These are phyloP conservation scores for Aspergillus sp. DNA, from an alignment of 2,329 filamentous ascomycete genomes.

Conservation along the genomic window DNA sequence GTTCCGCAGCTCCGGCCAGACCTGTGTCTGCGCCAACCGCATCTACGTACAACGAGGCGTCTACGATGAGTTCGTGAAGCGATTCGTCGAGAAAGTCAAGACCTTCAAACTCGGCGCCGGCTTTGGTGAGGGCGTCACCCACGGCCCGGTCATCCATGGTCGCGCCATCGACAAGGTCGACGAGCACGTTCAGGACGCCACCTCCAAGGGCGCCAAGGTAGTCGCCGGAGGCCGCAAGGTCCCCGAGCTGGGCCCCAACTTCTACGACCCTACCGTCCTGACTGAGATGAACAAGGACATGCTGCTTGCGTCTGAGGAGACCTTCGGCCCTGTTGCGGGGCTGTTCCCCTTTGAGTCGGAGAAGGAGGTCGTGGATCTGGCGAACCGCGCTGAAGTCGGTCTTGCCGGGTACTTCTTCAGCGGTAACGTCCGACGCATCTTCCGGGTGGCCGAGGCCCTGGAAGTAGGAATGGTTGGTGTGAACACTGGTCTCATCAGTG, in stretches of 20 bases:
- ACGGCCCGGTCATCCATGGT: constrained; percentile 65
- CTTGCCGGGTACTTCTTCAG: constrained; percentile 94
- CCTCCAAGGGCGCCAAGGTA: constrained; percentile 73
- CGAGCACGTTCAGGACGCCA: constrained; percentile 75
- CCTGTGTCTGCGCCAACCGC: constrained; percentile 77
- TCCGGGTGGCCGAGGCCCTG: constrained; percentile 59
- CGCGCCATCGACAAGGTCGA: constrained; percentile 79
- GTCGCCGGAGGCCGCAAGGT: constrained; percentile 72
- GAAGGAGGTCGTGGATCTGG: constrained; percentile 79
- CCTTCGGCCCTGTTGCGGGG: constrained; percentile 90
- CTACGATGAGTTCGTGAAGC: constrained; percentile 53
- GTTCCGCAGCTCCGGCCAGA: constrained; percentile 93
- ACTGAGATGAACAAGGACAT: constrained; percentile 83
- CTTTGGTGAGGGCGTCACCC: constrained; percentile 47
- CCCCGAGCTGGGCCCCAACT: constrained; percentile 75
- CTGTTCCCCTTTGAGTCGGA: constrained; percentile 87
- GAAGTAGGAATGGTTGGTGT: constrained; percentile 58
- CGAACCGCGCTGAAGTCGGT: constrained; percentile 81
- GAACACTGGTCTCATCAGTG: constrained; percentile 68
- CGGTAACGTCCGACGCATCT: constrained; percentile 57
- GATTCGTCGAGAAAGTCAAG: constrained; percentile 56
- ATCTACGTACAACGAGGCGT: constrained; percentile 54
- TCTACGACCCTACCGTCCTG: constrained; percentile 87
- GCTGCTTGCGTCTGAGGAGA: constrained; percentile 83
- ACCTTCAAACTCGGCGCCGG: constrained; percentile 49